Base-by-base conservation (phyloP, 345 rosid genomes). In the Murraya koenigii region DNA sequence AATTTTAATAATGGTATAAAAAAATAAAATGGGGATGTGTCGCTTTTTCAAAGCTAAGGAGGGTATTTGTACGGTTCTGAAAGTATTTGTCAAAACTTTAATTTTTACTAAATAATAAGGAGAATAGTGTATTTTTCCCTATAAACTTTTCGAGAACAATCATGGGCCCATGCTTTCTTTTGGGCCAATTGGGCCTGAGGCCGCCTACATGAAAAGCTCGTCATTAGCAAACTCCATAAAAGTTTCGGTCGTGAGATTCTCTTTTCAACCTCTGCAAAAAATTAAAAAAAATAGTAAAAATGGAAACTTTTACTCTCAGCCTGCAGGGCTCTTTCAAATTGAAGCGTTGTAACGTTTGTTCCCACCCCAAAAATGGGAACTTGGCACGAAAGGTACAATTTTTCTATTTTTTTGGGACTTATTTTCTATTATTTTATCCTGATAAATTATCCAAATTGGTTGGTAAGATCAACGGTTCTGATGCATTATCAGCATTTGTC, bases 331-430 rank as follows among this genome's bases (percentile, higher is more conserved):
- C 78, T 72, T 44, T 38, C 11, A 78, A 52, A 56, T 69, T 41
- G 26, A 72, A 65, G n/a, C 68, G 69, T 58, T 73, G 36, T 52
- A 75, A 44, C 3, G 66, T 71, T 78, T 17, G 77, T 49, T 87
- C 84, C 28, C 41, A 39, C 55, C 78, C 81, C 6, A 20, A 35
- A 62, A 15, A 79, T 72, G 74, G 63, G 20, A 52, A 79, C 25
- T 76, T 78, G 59, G 72, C 84, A n/a, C 79, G 76, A 52, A 52
- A 52, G 56, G 56, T 52, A 52, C 22, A 17, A 1, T 52, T 17
- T 52, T 17, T 52, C 7, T 17, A 6, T 39, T 4, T 52, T 52
- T 19, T 17, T 5, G 6, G 22, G 7, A 49, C 7, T 49, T 49
- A 49, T 49, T 52, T 15, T 52, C 22, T 17, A 6, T 32, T 28